Base-by-base conservation (phyloP, 345 rosid genomes). In the Erodium maritimum region DNA sequence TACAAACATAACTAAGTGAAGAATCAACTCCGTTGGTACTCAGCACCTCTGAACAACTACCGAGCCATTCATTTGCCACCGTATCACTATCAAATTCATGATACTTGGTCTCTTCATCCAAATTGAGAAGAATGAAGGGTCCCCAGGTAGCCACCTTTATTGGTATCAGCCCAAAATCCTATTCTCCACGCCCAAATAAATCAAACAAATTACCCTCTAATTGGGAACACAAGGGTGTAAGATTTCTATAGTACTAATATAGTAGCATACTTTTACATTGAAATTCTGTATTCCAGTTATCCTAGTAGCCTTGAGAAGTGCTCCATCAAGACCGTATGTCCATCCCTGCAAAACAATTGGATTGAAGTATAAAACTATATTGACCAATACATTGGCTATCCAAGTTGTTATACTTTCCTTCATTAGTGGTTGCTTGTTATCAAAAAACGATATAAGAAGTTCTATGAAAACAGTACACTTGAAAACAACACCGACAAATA, bases 121-220 rank as follows among this genome's bases (percentile, higher is more conserved):
- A 57, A 60, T 82, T 88, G 61, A 86, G 82, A 64, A 91, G 91
- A 71, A 88, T 73, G 78, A 88, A 91, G 23, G 98, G 96, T 33
- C 96, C 95, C 95, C 96, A 88, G 21, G 77, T 65, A 55, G 93
- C 87, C 2, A 84, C 90, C 61, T 74, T 67, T 9, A 88, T 65
- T 5, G 87, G 86, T 65, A 73, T 53, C 34, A 91, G 96, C 68
- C 95, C 95, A 77, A 81, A 84, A 22, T 86, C 96, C 96, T 91
- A 70, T 20, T 54, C 63, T 69, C 72, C 62, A 72, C 33, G 11
- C 29, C 63, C 29, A 59, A 56, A 69, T 33, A 63, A 57, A 56
- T 50, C 65, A 66, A 56, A 42, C 29, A 67, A 67, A 67, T 60
- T 65, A 29, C 4, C 37, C 37, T n/a, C 37, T 11, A 29, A 0